Conservation (phyloP, 108 stramenopile genomes). For the Cafeteria roenbergensis region DNA sequence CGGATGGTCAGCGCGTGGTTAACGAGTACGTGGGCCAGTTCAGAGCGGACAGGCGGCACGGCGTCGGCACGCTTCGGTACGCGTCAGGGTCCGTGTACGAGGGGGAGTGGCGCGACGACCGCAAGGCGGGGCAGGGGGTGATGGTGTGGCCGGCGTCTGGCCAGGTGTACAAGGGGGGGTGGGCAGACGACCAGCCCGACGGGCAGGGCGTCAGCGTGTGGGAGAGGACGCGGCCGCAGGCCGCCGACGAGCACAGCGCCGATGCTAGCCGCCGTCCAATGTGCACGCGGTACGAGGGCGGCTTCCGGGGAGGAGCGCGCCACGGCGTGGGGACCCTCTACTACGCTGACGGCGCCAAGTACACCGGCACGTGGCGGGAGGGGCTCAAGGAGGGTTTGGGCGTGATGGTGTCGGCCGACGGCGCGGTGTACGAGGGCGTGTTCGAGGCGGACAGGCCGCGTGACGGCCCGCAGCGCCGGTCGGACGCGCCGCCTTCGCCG, state of each 20-base stretch:
- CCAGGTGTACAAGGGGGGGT: slow-evolving; percentile 9
- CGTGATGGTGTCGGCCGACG: background rate
- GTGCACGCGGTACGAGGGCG: slow-evolving; percentile 15
- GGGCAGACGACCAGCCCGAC: slow-evolving; percentile 5
- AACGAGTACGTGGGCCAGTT: slow-evolving; percentile 13
- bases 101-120: slow-evolving; percentile 9
- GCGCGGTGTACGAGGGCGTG: background rate
- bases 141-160: slow-evolving; percentile 9
- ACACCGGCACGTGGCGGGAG: slow-evolving; percentile 12
- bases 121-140: background rate
- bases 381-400: slow-evolving; percentile 10
- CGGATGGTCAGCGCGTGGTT: slow-evolving; percentile 8
- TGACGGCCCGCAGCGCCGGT: background rate
- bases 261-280: background rate
- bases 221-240: background rate
- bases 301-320: background rate
- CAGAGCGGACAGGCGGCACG: background rate
- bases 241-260: background rate
- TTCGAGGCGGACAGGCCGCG: slow-evolving; percentile 2
- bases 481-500: background rate
- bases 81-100: slow-evolving; percentile 9
- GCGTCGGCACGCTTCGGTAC: slow-evolving; percentile 5
- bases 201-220: slow-evolving; percentile 7
- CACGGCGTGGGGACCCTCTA: slow-evolving; percentile 13
- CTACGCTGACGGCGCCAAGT: slow-evolving; percentile 14